Conservation (phyloP, 2,329 filamentous ascomycete genomes). For the Ophiostoma sp. region DNA sequence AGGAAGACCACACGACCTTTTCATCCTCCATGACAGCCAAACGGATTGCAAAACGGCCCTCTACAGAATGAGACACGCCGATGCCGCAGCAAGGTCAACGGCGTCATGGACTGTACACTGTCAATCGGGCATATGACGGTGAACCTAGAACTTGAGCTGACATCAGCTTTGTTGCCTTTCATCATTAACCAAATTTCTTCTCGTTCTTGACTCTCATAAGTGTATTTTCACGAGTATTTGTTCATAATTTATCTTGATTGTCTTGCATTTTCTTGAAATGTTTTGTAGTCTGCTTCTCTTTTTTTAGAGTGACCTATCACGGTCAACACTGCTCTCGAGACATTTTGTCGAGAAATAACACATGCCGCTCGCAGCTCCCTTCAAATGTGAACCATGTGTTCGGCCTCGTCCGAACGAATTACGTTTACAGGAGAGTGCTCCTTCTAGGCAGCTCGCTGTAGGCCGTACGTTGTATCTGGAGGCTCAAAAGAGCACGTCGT, state of each 20-base stretch:
- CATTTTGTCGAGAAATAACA: neutral
- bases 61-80: neutral
- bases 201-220: neutral
- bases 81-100: neutral
- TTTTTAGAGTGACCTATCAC: neutral
- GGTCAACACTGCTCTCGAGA: neutral
- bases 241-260: neutral
- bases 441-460: neutral
- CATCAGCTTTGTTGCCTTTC: neutral
- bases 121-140: neutral
- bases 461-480: neutral
- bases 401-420: neutral
- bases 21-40: neutral
- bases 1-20: neutral
- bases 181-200: neutral
- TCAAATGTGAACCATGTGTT: neutral
- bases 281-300: neutral
- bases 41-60: neutral
- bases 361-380: neutral
- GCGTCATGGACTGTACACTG: neutral
- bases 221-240: neutral
- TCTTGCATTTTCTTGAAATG: neutral
- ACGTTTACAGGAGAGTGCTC: neutral
- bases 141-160: neutral
- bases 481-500: conserved; percentile 3